Conservation (phyloP, 2,329 filamentous ascomycete species). For the Ophiostoma australiae region DNA sequence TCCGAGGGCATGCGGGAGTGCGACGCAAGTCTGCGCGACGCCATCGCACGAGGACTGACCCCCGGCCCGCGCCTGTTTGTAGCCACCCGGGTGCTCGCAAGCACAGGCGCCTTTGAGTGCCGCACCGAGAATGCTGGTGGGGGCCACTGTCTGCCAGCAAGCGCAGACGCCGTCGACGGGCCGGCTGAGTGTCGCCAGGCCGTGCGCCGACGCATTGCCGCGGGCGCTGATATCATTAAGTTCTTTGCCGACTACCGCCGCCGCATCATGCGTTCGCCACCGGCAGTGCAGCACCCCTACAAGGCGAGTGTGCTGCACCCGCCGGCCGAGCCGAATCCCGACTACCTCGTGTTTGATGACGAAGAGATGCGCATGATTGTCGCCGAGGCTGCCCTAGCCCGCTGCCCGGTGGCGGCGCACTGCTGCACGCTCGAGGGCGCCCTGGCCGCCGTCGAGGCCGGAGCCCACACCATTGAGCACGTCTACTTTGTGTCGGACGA, state of each 20-base stretch:
- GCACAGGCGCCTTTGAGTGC: background rate
- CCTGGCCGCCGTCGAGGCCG: constrained; percentile 40
- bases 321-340: constrained; percentile 39
- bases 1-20: constrained; percentile 48
- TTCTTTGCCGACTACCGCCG: constrained; percentile 49
- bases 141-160: background rate
- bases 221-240: constrained; percentile 49
- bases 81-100: background rate
- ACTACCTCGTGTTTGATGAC: constrained; percentile 43
- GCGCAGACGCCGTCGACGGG: constrained; percentile 35
- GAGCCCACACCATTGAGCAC: constrained; percentile 47
- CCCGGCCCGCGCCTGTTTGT: background rate
- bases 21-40: constrained; percentile 40
- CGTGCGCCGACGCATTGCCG: constrained; percentile 44
- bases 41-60: background rate
- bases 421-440: background rate
- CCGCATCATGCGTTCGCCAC: constrained; percentile 39
- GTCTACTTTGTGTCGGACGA: constrained; percentile 24
- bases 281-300: constrained; percentile 18
- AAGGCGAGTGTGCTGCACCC: constrained; percentile 35
- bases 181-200: constrained; percentile 45
- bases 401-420: constrained; percentile 38
- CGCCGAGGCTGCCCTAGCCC: constrained; percentile 37
- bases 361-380: constrained; percentile 50
- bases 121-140: background rate